Conservation (phyloP, 805 yeast genomes). For the Spathaspora passalidarum region DNA sequence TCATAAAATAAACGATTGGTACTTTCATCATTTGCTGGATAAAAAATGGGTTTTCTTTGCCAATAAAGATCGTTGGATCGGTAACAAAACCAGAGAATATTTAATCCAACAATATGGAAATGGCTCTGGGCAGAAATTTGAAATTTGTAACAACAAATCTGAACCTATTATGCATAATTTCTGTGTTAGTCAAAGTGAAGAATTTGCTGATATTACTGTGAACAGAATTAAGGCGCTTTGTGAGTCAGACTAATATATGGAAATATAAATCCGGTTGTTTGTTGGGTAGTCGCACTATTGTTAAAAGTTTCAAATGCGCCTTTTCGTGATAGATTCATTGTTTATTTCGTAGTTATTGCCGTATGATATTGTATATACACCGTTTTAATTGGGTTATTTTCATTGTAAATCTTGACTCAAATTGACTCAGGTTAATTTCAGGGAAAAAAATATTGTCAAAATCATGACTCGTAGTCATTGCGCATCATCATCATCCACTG, state of each 20-base stretch:
- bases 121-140: constrained; percentile 24
- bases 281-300: background rate
- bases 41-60: constrained; percentile 59
- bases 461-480: background rate
- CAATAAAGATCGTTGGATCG: constrained; percentile 65
- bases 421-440: background rate
- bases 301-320: background rate
- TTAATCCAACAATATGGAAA: constrained; percentile 37
- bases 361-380: background rate
- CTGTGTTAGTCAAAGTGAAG: constrained; percentile 54
- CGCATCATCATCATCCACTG: background rate
- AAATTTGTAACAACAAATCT: constrained; percentile 27
- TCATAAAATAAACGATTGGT: constrained; percentile 48
- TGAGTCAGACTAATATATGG: background rate
- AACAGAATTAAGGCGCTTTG: constrained; percentile 9
- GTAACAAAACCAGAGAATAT: constrained; percentile 45
- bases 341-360: background rate
- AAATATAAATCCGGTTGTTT: background rate
- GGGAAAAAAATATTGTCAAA: background rate
- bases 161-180: constrained; percentile 55
- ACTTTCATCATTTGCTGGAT: constrained; percentile 27
- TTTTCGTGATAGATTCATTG: background rate
- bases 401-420: background rate
- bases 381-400: background rate
- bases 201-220: constrained; percentile 44